phyloP scores from a whole-genome alignment of 192 early-diverging fungal species.

The Entomortierella parvispora region DNA sequence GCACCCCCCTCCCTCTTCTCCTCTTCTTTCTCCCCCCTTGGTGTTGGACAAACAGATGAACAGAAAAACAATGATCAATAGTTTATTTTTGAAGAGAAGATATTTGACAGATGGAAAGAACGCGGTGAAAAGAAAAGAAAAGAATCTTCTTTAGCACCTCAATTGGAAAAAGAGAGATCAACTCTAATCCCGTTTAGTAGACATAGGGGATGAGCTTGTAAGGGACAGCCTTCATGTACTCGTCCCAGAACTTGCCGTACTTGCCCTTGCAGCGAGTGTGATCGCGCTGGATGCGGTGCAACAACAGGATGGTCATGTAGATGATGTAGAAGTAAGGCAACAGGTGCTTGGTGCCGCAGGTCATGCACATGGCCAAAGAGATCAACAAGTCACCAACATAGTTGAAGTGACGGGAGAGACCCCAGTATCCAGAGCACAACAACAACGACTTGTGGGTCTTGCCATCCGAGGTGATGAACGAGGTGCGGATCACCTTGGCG shows the following conservation, averaged over 20 bases:
- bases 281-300: constrained; percentile 76
- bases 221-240: constrained; percentile 67
- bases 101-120: no score
- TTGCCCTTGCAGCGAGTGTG: constrained; percentile 78
- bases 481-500: constrained; percentile 75
- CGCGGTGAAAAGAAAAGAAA: no score
- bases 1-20: no score
- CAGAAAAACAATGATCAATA: no score
- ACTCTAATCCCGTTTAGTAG: constrained; percentile 49
- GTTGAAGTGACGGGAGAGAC: constrained; percentile 86
- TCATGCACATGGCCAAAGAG: constrained; percentile 76
- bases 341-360: constrained; percentile 72
- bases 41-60: no score
- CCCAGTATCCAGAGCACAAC: constrained; percentile 83
- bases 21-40: no score
- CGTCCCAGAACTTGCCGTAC: constrained; percentile 86
- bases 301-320: constrained; percentile 79
- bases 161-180: no score
- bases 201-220: constrained; percentile 67
- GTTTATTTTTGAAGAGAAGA: no score
- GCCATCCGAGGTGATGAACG: constrained; percentile 79
- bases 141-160: no score
- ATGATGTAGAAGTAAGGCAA: constrained; percentile 85
- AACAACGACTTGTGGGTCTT: constrained; percentile 72
- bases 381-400: constrained; percentile 83